Percentiles rank a stretch among this genome's conserved stretches.
These are phyloP conservation scores for Aspergillus campestris DNA, from an alignment of 495 filamentous ascomycete genomes.

Conservation along the genomic window DNA sequence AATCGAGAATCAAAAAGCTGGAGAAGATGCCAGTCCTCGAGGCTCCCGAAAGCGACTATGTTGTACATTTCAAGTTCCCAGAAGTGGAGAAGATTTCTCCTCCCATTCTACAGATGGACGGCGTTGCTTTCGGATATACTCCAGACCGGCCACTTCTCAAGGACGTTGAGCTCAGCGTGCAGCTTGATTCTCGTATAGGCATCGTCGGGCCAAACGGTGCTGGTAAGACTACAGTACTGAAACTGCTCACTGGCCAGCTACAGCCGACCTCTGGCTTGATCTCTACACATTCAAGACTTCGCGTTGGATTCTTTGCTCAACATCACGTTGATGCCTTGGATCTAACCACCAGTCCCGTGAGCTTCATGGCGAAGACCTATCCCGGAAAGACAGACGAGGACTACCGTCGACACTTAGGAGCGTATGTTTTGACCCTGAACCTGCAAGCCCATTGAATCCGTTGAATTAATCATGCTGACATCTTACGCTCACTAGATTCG, in stretches of 20 bases:
- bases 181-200: constrained; percentile 95
- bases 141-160: constrained; percentile 69
- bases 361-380: constrained; percentile 90
- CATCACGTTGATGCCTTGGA: constrained; percentile 98
- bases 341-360: constrained; percentile 76
- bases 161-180: constrained; percentile 90
- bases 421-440: constrained; percentile 31
- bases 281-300: constrained; percentile 74
- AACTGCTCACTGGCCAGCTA: constrained; percentile 85
- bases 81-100: constrained; percentile 96
- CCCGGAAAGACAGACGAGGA: constrained; percentile 92
- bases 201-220: constrained; percentile 98
- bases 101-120: constrained; percentile 95
- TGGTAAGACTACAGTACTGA: constrained; percentile 94
- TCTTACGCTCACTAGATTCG: constrained; percentile 48
- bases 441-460: background rate
- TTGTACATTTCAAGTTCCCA: constrained; percentile 94
- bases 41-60: constrained; percentile 87
- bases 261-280: constrained; percentile 71
- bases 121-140: constrained; percentile 85
- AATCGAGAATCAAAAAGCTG: constrained; percentile 97
- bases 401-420: constrained; percentile 89
- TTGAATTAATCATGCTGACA: background rate
- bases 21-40: constrained; percentile 93
- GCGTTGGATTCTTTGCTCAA: constrained; percentile 95